Conservation (phyloP, 345 rosid species). For the Bruguiera parviflora region DNA sequence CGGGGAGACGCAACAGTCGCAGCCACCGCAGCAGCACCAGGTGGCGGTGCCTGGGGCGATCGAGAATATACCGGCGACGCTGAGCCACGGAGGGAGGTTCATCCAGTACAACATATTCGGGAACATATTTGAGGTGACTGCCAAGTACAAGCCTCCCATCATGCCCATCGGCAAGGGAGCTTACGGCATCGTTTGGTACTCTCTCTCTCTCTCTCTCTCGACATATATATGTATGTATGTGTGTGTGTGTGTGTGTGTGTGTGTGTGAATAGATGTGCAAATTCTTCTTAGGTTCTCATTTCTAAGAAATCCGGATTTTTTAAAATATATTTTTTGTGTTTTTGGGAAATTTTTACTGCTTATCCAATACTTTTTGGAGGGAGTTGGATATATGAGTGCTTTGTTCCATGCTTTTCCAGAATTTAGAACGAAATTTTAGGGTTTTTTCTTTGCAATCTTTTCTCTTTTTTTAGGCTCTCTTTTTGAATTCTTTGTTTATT, state of each 20-base stretch:
- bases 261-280: background rate
- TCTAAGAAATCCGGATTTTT: background rate
- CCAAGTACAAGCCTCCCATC: conserved; percentile 95
- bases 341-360: background rate
- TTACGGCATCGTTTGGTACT: conserved; percentile 96
- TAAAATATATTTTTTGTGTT: no score
- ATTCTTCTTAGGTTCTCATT: background rate
- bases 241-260: background rate
- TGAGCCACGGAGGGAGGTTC: conserved; percentile 91
- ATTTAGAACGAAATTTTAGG: no score
- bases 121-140: conserved; percentile 93
- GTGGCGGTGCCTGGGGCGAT: conserved; percentile 33
- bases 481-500: background rate
- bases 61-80: conserved; percentile 80
- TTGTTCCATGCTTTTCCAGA: no score
- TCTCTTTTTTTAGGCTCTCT: no score
- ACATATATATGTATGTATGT: no score
- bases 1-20: conserved; percentile 31
- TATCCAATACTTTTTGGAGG: background rate
- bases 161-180: conserved; percentile 99
- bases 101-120: conserved; percentile 95
- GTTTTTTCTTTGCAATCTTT: no score
- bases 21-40: conserved; percentile 16
- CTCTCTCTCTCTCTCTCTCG: background rate
- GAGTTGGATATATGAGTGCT: no score